These are phyloP conservation scores for Auxenochlorella pyrenoidosa DNA, from an alignment of 139 green algal genomes.

Conservation along the genomic window DNA sequence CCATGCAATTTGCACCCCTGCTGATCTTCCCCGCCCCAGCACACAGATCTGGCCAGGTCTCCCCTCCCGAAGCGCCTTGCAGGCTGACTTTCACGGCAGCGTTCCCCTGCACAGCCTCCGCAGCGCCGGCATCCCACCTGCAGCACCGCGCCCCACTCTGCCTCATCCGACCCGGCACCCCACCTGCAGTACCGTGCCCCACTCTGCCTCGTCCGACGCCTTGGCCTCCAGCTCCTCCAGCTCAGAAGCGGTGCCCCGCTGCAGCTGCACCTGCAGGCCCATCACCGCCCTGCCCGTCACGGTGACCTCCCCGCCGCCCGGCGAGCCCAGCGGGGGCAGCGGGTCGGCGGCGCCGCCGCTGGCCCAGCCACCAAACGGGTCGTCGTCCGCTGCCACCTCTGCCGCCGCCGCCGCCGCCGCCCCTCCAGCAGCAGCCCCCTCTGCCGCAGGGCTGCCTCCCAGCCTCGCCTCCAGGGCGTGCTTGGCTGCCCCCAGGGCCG, in stretches of 20 bases:
- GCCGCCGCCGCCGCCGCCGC: background rate
- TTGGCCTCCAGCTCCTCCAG: slow-evolving; percentile 42
- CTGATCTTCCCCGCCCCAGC: too few species aligned
- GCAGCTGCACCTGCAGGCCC: slow-evolving; percentile 27
- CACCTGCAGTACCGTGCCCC: slow-evolving; percentile 46
- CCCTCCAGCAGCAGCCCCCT: background rate
- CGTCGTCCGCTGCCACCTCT: background rate
- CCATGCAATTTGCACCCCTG: too few species aligned
- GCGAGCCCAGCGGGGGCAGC: background rate
- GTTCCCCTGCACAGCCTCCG: background rate
- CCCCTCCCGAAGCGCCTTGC: background rate
- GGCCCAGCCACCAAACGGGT: background rate
- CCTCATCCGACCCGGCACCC: background rate
- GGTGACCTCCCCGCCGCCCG: background rate
- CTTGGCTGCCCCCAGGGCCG: background rate
- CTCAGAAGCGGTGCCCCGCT: slow-evolving; percentile 24
- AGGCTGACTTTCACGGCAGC: background rate
- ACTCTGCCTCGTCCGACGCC: slow-evolving; percentile 43
- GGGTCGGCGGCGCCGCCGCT: background rate
- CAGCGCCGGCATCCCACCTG: too few species aligned
- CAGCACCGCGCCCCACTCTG: background rate
- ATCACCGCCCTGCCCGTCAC: slow-evolving; percentile 21
- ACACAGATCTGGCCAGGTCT: too few species aligned
- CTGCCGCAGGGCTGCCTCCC: background rate
- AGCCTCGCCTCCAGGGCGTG: background rate